Conservation (phyloP, 371 early-diverging fungal genomes). For the Mortierella sp. region DNA sequence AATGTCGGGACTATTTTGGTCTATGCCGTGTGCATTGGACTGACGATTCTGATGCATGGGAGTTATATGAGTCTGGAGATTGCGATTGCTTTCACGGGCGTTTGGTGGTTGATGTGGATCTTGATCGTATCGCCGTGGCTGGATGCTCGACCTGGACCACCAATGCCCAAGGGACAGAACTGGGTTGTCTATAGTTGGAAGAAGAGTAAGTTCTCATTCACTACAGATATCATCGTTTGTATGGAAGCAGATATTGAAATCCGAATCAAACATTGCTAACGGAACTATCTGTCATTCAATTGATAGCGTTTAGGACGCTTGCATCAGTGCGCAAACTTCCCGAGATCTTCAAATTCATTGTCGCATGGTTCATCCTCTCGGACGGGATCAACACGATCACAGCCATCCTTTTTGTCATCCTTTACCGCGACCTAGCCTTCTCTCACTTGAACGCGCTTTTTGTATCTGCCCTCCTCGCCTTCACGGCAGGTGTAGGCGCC, state of each 20-base stretch:
- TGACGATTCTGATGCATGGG: slow-evolving; percentile 58
- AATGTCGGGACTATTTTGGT: slow-evolving; percentile 60
- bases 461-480: slow-evolving; percentile 19
- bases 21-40: slow-evolving; percentile 59
- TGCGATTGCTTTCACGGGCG: slow-evolving; percentile 64
- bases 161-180: slow-evolving; percentile 68
- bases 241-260: neutral
- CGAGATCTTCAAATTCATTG: slow-evolving; percentile 60
- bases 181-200: slow-evolving; percentile 63
- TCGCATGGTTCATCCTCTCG: slow-evolving; percentile 62
- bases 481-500: slow-evolving; percentile 30
- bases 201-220: slow-evolving; percentile 25
- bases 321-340: slow-evolving; percentile 30
- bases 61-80: slow-evolving; percentile 45
- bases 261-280: neutral
- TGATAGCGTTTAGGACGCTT: slow-evolving; percentile 37
- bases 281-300: neutral
- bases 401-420: slow-evolving; percentile 49
- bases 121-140: slow-evolving; percentile 57
- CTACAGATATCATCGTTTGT: neutral
- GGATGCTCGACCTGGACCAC: slow-evolving; percentile 68
- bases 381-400: slow-evolving; percentile 61
- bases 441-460: slow-evolving; percentile 29
- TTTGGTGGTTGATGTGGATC: slow-evolving; percentile 65
- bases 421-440: slow-evolving; percentile 44